phyloP scores from a whole-genome alignment of 164 flowering plant genomes.

The Buxus sempervirens region DNA sequence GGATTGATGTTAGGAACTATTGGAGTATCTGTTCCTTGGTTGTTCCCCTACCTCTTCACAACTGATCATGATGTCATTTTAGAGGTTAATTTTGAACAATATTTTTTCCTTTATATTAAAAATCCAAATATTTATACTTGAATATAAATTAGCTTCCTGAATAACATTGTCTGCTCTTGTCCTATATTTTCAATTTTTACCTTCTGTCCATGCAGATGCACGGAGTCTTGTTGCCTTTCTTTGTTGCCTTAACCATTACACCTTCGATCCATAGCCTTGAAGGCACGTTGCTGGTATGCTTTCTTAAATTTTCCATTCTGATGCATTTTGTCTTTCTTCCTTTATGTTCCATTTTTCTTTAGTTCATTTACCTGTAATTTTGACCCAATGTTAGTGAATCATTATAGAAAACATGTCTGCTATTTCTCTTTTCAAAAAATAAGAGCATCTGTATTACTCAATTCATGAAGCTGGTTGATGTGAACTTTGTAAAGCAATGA shows the following conservation, averaged over 20 bases:
- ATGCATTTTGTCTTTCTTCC: not conserved
- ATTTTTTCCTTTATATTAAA: not conserved
- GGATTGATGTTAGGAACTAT: slow-evolving; percentile 58
- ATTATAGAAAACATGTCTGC: no score
- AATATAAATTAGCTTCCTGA: not conserved
- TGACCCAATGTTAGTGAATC: no score
- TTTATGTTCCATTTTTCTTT: not conserved
- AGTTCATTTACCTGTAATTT: not conserved
- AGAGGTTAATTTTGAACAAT: slow-evolving; percentile 47
- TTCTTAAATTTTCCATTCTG: not conserved
- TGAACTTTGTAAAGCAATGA: not conserved
- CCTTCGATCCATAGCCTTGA: slow-evolving; percentile 79
- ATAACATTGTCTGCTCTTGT: not conserved
- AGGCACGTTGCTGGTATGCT: slow-evolving; percentile 81
- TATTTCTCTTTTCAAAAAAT: no score
- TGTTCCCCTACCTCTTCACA: slow-evolving; percentile 76
- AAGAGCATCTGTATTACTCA: no score
- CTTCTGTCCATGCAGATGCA: slow-evolving; percentile 68
- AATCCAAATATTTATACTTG: not conserved
- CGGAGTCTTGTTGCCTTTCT: slow-evolving; percentile 61
- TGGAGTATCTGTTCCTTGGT: slow-evolving; percentile 73
- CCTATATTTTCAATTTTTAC: not conserved
- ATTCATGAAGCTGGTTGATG: no score
- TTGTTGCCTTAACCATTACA: slow-evolving; percentile 57
- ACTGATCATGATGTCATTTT: slow-evolving; percentile 51